These are phyloP conservation scores for Claviceps arundinis DNA, from an alignment of 2,329 filamentous ascomycete genomes.

Conservation along the genomic window DNA sequence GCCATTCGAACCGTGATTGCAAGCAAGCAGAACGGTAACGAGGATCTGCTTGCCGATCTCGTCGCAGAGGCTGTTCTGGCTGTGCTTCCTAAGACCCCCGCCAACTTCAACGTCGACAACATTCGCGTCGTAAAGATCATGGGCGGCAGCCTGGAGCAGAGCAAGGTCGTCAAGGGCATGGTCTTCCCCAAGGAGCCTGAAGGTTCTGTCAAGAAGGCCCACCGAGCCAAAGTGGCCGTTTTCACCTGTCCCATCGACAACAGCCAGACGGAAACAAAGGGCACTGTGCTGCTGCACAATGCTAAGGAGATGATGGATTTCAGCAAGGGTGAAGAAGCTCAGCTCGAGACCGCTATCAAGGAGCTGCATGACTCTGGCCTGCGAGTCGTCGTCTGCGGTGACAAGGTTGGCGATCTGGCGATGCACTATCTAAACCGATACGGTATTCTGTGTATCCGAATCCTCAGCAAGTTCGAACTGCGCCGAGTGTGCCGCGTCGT, in stretches of 20 bases:
- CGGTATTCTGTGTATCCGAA: slow-evolving; percentile 90
- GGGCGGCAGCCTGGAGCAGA: slow-evolving; percentile 91
- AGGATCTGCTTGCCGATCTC: slow-evolving; percentile 74
- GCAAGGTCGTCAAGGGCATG: slow-evolving; percentile 92
- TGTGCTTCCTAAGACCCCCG: slow-evolving; percentile 87
- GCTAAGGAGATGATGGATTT: slow-evolving; percentile 98
- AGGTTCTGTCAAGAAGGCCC: slow-evolving; percentile 78
- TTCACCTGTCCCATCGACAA: slow-evolving; percentile 93
- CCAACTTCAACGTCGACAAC: slow-evolving; percentile 98
- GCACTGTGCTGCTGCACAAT: slow-evolving; percentile 90
- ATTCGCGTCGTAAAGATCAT: slow-evolving; percentile 99
- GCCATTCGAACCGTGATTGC: slow-evolving; percentile 90
- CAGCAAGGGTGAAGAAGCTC: slow-evolving; percentile 88
- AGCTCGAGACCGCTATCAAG: slow-evolving; percentile 85
- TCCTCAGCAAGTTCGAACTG: slow-evolving; percentile 96
- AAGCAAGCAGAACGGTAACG: slow-evolving; percentile 90
- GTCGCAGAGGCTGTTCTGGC: slow-evolving; percentile 77
- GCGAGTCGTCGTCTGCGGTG: slow-evolving; percentile 81
- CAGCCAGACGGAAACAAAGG: slow-evolving; percentile 96
- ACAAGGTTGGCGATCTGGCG: slow-evolving; percentile 88
- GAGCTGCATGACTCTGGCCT: slow-evolving; percentile 90
- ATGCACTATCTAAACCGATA: slow-evolving; percentile 97
- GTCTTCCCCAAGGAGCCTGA: slow-evolving; percentile 95
- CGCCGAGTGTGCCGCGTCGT: slow-evolving; percentile 90
- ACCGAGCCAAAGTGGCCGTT: slow-evolving; percentile 89